Conservation (phyloP, 2,329 filamentous ascomycete genomes). For the Leptosphaerulina australis region DNA sequence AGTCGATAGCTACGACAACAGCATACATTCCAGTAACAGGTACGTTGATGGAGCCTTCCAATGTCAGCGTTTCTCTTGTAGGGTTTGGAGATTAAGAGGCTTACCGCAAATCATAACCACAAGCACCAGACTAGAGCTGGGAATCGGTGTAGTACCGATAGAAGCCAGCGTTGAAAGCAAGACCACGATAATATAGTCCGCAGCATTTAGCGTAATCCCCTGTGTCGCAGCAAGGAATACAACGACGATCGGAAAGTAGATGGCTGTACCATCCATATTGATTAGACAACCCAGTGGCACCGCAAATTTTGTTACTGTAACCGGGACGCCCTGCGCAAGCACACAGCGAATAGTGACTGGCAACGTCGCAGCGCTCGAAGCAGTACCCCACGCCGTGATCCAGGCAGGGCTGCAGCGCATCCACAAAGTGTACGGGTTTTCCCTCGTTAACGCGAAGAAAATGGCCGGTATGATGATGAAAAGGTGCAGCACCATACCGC, state of each 20-base stretch:
- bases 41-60: conserved; percentile 47
- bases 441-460: conserved; percentile 43
- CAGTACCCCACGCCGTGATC: conserved; percentile 62
- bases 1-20: conserved; percentile 61
- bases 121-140: conserved; percentile 59
- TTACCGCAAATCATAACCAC: conserved; percentile 58
- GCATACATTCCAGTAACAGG: conserved; percentile 58
- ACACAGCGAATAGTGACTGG: conserved; percentile 56
- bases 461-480: conserved; percentile 54
- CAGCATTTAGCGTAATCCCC: conserved; percentile 51
- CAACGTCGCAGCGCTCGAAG: conserved; percentile 60
- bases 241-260: conserved; percentile 61
- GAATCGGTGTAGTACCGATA: conserved; percentile 62
- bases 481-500: conserved; percentile 56
- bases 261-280: conserved; percentile 53
- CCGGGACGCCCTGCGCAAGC: conserved; percentile 50
- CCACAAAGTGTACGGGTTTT: conserved; percentile 59
- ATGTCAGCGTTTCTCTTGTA: not conserved
- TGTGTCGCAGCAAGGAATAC: conserved; percentile 61
- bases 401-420: conserved; percentile 58
- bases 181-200: conserved; percentile 58
- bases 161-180: conserved; percentile 59
- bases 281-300: conserved; percentile 57
- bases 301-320: conserved; percentile 54
- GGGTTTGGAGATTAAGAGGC: not conserved